Evolutionary conservation across 345 rosid genomes (phyloP).

Genomic region (Leavenworthia alabamica): DNA sequence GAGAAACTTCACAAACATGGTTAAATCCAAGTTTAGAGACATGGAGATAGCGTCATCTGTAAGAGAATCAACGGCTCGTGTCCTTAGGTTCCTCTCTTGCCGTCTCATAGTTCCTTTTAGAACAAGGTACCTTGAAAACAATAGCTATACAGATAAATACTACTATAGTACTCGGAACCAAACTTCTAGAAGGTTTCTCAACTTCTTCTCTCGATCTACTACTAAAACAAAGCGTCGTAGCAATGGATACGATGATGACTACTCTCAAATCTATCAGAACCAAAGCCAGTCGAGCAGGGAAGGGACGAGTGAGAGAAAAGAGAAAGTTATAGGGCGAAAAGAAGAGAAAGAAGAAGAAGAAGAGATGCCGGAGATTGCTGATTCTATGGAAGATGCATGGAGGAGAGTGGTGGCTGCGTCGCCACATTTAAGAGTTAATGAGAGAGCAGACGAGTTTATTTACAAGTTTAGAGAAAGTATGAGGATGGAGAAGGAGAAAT

Average conservation of each 20-base stretch:
- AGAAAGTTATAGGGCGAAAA: conserved; percentile 5
- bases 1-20: conserved; percentile 40
- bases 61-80: conserved; percentile 34
- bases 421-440: conserved; percentile 71
- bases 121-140: conserved; percentile 35
- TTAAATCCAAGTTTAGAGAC: conserved; percentile 44
- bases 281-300: conserved; percentile 19
- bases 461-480: conserved; percentile 53
- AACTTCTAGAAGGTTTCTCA: conserved; percentile 14
- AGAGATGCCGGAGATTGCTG: conserved; percentile 28
- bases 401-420: conserved; percentile 64
- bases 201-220: conserved; percentile 27
- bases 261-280: conserved; percentile 26
- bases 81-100: conserved; percentile 39
- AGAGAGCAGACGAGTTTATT: conserved; percentile 84
- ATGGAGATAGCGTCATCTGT: conserved; percentile 38
- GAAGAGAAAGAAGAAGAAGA: conserved; percentile 17
- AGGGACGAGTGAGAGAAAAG: conserved; percentile 13
- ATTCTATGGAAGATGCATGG: conserved; percentile 77
- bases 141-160: conserved; percentile 12
- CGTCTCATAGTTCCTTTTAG: conserved; percentile 44
- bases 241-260: conserved; percentile 10
- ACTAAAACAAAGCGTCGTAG: conserved; percentile 14
- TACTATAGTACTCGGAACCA: conserved; percentile 4
- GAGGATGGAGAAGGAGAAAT: conserved; percentile 58